Conservation (phyloP, 1,139 yeast genomes). For the Yamadazyma conglobata region DNA sequence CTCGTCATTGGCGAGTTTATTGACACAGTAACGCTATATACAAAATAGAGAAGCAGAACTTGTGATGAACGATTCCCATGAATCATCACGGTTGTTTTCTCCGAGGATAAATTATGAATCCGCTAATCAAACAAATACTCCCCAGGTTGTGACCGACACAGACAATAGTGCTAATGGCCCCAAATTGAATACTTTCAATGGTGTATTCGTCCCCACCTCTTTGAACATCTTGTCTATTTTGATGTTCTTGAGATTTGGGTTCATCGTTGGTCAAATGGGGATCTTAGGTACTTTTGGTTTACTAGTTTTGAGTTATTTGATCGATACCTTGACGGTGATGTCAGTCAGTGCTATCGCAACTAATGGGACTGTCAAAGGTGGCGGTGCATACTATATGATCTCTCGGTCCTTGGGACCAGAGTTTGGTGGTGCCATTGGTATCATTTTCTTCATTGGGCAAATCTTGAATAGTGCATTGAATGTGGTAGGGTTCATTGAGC, state of each 20-base stretch:
- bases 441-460: conserved; percentile 75
- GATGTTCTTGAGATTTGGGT: conserved; percentile 79
- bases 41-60: too few relatives aligned
- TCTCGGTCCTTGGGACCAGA: conserved; percentile 79
- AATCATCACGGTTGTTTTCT: conserved; percentile 5
- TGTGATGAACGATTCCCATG: conserved; percentile 6
- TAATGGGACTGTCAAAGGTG: conserved; percentile 79
- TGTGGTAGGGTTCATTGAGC: conserved; percentile 78
- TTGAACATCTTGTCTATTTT: conserved; percentile 73
- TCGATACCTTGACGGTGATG: conserved; percentile 65
- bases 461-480: conserved; percentile 72
- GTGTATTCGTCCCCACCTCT: conserved; percentile 76
- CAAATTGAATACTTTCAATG: conserved; percentile 73
- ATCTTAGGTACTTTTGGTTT: conserved; percentile 58
- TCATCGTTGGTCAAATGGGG: conserved; percentile 77
- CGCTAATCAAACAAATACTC: too few relatives aligned
- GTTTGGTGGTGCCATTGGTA: conserved; percentile 80
- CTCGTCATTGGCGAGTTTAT: too few relatives aligned
- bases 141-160: neutral
- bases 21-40: too few relatives aligned
- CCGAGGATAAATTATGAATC: conserved; percentile 2
- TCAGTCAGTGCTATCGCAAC: conserved; percentile 79
- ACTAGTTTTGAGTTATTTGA: conserved; percentile 57
- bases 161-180: neutral
- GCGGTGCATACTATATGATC: conserved; percentile 83